Evolutionary conservation across 164 flowering plant genomes (phyloP).

Genomic region (Piper longum): DNA sequence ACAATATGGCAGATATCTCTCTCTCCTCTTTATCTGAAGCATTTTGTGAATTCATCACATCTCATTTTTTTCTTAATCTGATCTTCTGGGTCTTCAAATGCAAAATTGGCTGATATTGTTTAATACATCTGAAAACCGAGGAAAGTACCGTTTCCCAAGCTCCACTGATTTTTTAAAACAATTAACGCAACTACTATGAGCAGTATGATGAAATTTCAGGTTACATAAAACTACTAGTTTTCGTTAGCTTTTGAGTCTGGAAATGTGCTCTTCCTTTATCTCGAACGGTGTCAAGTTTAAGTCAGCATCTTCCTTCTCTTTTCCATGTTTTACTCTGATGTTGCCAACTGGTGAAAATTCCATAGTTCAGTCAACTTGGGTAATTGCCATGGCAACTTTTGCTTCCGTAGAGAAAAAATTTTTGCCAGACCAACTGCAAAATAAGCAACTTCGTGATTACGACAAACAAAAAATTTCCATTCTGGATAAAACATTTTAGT

Average conservation of each 20-base stretch:
- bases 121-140: slow-evolving; percentile 66
- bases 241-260: slow-evolving; percentile 56
- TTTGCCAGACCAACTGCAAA: slow-evolving; percentile 63
- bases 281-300: slow-evolving; percentile 69
- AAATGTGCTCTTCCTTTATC: slow-evolving; percentile 60
- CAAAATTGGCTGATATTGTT: slow-evolving; percentile 45
- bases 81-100: slow-evolving; percentile 30
- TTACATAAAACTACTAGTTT: slow-evolving; percentile 38
- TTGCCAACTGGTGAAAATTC: slow-evolving; percentile 27
- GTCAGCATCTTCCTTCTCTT: slow-evolving; percentile 39
- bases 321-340: slow-evolving; percentile 9
- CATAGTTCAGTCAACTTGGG: slow-evolving; percentile 60
- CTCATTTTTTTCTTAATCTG: slow-evolving; percentile 35
- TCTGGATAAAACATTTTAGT: too few relatives aligned
- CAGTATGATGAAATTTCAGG: too few relatives aligned
- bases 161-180: slow-evolving; percentile 33
- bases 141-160: slow-evolving; percentile 75
- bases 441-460: neutral
- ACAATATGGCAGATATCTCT: slow-evolving; percentile 25
- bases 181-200: neutral
- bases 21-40: slow-evolving; percentile 50
- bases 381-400: slow-evolving; percentile 74
- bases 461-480: neutral
- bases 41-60: slow-evolving; percentile 50
- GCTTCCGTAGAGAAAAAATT: slow-evolving; percentile 80